phyloP scores from a whole-genome alignment of 1,284 basidiomycete species.

The Heterobasidion annosum region DNA sequence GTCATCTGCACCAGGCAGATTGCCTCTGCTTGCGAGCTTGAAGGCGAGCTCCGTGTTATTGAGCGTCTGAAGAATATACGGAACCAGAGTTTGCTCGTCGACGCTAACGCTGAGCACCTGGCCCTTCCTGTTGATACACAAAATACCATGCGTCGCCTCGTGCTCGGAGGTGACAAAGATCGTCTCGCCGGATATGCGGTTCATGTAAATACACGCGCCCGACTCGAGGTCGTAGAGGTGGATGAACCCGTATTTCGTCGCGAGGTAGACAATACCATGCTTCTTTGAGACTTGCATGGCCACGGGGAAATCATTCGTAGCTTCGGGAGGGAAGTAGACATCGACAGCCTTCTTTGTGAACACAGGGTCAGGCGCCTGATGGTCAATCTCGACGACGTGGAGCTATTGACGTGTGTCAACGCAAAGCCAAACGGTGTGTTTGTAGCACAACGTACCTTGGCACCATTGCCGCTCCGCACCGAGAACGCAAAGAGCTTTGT shows the following conservation, averaged over 20 bases:
- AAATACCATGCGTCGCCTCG: constrained; percentile 90
- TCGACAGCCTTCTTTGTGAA: constrained; percentile 99
- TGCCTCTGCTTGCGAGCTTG: constrained; percentile 95
- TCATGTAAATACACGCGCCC: constrained; percentile 99
- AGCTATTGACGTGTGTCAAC: constrained; percentile 42
- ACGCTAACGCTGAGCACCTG: constrained; percentile 97
- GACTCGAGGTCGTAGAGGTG: constrained; percentile 98
- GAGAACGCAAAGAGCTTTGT: constrained; percentile 97
- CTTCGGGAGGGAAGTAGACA: constrained; percentile 98
- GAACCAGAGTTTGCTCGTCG: constrained; percentile 94
- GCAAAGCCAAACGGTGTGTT: neutral
- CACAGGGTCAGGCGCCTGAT: constrained; percentile 89
- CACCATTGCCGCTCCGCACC: constrained; percentile 90
- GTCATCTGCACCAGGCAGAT: constrained; percentile 96
- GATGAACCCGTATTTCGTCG: constrained; percentile 99
- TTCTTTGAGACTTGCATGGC: constrained; percentile 98
- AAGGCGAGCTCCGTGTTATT: constrained; percentile 99
- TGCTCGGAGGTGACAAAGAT: constrained; percentile 99
- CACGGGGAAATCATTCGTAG: constrained; percentile 99
- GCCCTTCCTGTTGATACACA: constrained; percentile 99
- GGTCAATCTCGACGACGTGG: constrained; percentile 98
- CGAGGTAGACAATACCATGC: constrained; percentile 95
- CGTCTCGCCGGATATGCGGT: constrained; percentile 98
- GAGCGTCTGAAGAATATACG: constrained; percentile 88
- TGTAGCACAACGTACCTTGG: constrained; percentile 61